phyloP scores from a whole-genome alignment of 768 basidiomycete genomes.

The Tubosaeta sp. region DNA sequence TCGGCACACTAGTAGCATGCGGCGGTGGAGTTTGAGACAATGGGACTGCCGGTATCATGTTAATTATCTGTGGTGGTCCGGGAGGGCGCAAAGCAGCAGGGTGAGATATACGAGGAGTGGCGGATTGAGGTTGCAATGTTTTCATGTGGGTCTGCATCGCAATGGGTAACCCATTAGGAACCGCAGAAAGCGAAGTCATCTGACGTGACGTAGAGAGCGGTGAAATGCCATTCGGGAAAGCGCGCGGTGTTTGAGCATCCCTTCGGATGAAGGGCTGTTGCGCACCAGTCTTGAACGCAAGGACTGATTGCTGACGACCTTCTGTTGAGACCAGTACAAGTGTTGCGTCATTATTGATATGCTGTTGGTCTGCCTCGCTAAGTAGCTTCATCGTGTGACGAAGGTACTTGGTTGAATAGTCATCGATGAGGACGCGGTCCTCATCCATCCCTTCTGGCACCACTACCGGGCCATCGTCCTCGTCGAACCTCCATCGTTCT shows the following conservation, averaged over 20 bases:
- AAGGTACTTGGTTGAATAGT: constrained; percentile 59
- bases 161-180: constrained; percentile 49
- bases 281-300: constrained; percentile 43
- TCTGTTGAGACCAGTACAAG: constrained; percentile 41
- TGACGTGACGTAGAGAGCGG: constrained; percentile 21
- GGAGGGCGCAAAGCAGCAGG: constrained; percentile 35
- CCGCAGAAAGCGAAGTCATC: constrained; percentile 19
- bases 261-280: constrained; percentile 28
- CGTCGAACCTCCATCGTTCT: constrained; percentile 68
- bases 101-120: constrained; percentile 53
- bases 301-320: constrained; percentile 46
- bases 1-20: constrained; percentile 22
- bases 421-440: constrained; percentile 66
- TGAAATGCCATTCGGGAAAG: constrained; percentile 23
- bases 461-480: constrained; percentile 54
- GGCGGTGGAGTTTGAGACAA: constrained; percentile 34
- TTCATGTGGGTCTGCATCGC: constrained; percentile 58
- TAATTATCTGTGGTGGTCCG: constrained; percentile 31
- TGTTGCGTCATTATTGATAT: constrained; percentile 48
- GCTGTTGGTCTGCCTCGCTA: constrained; percentile 49
- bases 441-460: constrained; percentile 63
- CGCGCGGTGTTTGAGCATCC: constrained; percentile 21
- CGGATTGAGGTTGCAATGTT: constrained; percentile 51
- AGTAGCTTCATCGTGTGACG: constrained; percentile 54
- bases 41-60: constrained; percentile 29